phyloP scores from a whole-genome alignment of 768 basidiomycete genomes.

The Tephrocybe sp. region DNA sequence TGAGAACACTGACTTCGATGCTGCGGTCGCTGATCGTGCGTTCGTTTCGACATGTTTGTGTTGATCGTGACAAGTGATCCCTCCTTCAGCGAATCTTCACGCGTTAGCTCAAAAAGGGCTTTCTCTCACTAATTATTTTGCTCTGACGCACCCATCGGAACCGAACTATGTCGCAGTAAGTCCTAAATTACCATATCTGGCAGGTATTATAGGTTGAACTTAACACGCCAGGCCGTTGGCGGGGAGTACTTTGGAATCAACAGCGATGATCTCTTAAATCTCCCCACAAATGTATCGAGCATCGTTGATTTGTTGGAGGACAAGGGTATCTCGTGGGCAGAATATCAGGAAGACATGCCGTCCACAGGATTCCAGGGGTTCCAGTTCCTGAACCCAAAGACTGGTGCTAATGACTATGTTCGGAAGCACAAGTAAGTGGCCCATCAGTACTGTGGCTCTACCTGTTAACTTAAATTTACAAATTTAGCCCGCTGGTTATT shows the following conservation, averaged over 20 bases:
- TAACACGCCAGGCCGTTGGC: constrained; percentile 5
- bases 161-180: constrained; percentile 52
- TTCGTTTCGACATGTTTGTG: neutral
- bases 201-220: neutral
- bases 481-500: constrained; percentile 15
- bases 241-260: constrained; percentile 34
- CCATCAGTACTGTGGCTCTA: neutral
- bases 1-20: constrained; percentile 58
- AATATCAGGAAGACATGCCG: constrained; percentile 62
- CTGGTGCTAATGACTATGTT: constrained; percentile 27
- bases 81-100: constrained; percentile 28
- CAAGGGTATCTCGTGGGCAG: constrained; percentile 58
- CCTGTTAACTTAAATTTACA: neutral
- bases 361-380: constrained; percentile 43
- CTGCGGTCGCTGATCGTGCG: constrained; percentile 25
- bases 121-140: constrained; percentile 43
- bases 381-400: constrained; percentile 25
- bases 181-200: neutral
- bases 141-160: constrained; percentile 56
- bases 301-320: constrained; percentile 60
- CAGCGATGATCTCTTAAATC: constrained; percentile 35
- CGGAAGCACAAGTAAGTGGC: constrained; percentile 27
- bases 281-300: constrained; percentile 52
- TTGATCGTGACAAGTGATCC: no score
- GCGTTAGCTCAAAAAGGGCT: constrained; percentile 51